Conservation (phyloP, 2,329 filamentous ascomycete genomes). For the Calonectria honghensis region DNA sequence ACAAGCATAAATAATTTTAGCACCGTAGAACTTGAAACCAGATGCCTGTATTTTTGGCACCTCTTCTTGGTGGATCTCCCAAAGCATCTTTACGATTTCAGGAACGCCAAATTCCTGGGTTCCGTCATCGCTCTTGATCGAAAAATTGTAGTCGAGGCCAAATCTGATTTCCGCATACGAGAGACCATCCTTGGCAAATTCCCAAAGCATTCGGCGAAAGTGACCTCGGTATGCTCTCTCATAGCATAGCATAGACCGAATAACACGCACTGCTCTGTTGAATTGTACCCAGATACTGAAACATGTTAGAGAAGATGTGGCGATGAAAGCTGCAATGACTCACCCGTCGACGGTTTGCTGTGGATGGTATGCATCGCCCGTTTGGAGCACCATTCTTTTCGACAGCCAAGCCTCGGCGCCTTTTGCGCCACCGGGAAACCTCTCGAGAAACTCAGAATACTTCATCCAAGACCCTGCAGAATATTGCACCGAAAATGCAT, state of each 20-base stretch:
- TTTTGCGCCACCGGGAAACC: neutral
- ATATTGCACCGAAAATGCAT: neutral
- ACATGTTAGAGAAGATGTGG: neutral
- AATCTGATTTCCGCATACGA: constrained; percentile 12
- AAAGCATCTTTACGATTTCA: constrained; percentile 11
- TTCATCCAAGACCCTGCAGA: constrained; percentile 1
- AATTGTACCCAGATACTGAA: constrained; percentile 9
- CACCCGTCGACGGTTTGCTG: constrained; percentile 8
- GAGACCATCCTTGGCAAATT: constrained; percentile 3
- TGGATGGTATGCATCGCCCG: neutral
- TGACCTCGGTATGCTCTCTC: constrained; percentile 5
- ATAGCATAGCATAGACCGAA: constrained; percentile 3
- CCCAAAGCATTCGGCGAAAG: constrained; percentile 18
- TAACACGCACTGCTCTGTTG: constrained; percentile 1
- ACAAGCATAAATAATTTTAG: constrained; percentile 12
- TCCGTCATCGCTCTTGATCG: constrained; percentile 11
- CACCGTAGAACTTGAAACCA: neutral
- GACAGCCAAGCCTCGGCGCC: constrained; percentile 3
- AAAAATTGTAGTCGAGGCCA: constrained; percentile 12
- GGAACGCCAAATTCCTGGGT: neutral
- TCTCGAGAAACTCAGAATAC: neutral
- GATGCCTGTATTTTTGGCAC: constrained; percentile 6
- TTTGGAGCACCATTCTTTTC: constrained; percentile 8
- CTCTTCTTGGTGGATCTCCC: constrained; percentile 9
- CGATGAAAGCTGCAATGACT: neutral